Evolutionary conservation across 2,329 filamentous ascomycete genomes (phyloP), one percentile per base, ranked within the genome.

Genomic region (Alternaria solani): DNA sequence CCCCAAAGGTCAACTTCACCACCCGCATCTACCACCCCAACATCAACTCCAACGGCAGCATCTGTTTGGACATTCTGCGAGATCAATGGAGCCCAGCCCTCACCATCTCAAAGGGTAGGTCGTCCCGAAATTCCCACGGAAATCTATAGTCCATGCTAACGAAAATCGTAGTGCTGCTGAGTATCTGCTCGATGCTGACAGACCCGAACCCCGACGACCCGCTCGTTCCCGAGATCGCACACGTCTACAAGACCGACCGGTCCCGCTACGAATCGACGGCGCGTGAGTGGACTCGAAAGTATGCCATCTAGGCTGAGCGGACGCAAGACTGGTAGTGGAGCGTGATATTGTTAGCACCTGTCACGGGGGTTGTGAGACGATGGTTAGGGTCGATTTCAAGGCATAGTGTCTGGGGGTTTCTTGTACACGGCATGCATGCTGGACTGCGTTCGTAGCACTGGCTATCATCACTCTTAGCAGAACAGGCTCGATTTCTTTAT

Each of bases 31-130:
- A 99, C 82, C 95, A 99, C 85, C 95, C 95, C 76, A 99, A 99
- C 85, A 99, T 99, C 93, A 99, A 99, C 89, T 96, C 93, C 72
- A 98, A 98, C 82, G 95, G 95, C 82, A 97, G 94, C 83, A 99
- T 99, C 83, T 99, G 95, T 82, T 84, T 99, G 80, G 95, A 99
- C 79, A 99, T 99, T 78, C 86, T 99, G 78, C 90, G 95, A 85
- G 95, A 99, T 82, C 95, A 99, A 85, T 99, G 95, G 95, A 97
- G 94, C 81, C 95, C 95, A 42, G 95, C 95, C 69, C 86, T 99
- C 82, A 99, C 95, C 71, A 98, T 99, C 76, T 97, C 93, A 64
- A 99, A 99, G 89, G 95, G 95, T 97, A 84, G 59, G 82, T 23
- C 42, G 16, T 18, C 2, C 20, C 25, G 18, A 32, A 12, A 8